Percentiles rank a stretch among this genome's conserved stretches.
These are phyloP conservation scores for Aspergillus sp. DNA, from an alignment of 2,329 filamentous ascomycete genomes.

Conservation along the genomic window DNA sequence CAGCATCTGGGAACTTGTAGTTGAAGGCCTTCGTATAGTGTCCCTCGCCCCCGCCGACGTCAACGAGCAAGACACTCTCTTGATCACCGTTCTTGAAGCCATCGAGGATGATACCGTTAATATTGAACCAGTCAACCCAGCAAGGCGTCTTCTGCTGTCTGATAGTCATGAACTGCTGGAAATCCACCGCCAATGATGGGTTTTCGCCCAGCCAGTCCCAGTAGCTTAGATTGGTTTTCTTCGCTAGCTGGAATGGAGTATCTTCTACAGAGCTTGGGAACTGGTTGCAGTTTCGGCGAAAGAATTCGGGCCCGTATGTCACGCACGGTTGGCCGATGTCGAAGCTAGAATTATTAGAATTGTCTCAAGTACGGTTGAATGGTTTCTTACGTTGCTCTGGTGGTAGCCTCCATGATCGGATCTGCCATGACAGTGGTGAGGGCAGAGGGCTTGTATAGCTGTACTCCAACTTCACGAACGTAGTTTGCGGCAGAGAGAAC, in stretches of 20 bases:
- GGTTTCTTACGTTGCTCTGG: neutral
- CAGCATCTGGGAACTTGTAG: neutral
- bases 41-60: neutral
- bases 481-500: conserved; percentile 18
- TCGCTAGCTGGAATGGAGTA: neutral
- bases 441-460: conserved; percentile 20
- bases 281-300: neutral
- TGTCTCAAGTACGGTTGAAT: neutral
- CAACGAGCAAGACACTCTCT: neutral
- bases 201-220: conserved; percentile 20
- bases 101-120: conserved; percentile 5
- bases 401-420: neutral
- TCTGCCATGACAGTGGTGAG: conserved; percentile 22
- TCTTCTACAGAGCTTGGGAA: neutral
- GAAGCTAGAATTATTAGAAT: neutral
- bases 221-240: conserved; percentile 14
- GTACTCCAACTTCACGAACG: conserved; percentile 17
- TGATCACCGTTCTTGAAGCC: neutral
- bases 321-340: neutral
- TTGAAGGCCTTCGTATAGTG: neutral
- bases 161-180: conserved; percentile 19
- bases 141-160: conserved; percentile 12
- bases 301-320: neutral
- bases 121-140: conserved; percentile 17
- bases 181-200: conserved; percentile 13